These are phyloP conservation scores for Brachypodium distachyon DNA, from an alignment of 202 grass and related monocot species.

Conservation along the genomic window DNA sequence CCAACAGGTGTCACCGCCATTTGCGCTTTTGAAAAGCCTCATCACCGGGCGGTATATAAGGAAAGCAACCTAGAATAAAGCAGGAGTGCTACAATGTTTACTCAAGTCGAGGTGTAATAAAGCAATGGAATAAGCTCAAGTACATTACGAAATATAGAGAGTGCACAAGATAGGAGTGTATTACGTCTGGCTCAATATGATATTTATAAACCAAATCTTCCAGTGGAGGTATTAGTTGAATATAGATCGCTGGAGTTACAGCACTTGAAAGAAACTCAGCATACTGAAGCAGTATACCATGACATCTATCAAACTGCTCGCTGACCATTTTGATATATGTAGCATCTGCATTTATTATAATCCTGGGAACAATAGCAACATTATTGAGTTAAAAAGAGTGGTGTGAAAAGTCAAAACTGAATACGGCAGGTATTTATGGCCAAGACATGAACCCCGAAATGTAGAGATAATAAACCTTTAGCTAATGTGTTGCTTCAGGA, in stretches of 20 bases:
- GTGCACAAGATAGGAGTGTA: neutral
- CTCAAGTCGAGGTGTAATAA: neutral
- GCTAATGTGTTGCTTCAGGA: neutral
- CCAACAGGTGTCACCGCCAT: conserved; percentile 63
- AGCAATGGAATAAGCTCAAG: neutral
- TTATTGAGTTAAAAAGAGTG: conserved; percentile 6
- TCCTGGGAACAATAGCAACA: conserved; percentile 36
- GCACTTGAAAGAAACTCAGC: conserved; percentile 94
- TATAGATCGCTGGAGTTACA: conserved; percentile 59
- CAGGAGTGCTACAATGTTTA: conserved; percentile 1
- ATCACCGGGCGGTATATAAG: conserved; percentile 98
- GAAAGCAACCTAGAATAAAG: conserved; percentile 76
- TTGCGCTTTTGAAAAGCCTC: conserved; percentile 75
- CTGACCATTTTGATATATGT: conserved; percentile 99
- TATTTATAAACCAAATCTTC: conserved; percentile 85
- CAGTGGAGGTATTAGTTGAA: conserved; percentile 75
- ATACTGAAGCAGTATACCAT: conserved; percentile 93
- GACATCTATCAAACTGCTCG: conserved; percentile 96
- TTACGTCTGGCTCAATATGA: conserved; percentile 96
- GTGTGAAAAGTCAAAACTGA: conserved; percentile 17
- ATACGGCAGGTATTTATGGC: conserved; percentile 12
- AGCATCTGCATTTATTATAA: conserved; percentile 89
- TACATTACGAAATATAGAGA: neutral
- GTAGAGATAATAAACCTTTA: neutral
- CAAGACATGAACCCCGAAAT: neutral